A percentile compares a stretch with the other conserved stretches of the same genome.
These are phyloP conservation scores for Baeospora myosura DNA, from an alignment of 1,284 basidiomycete genomes.

Conservation along the genomic window DNA sequence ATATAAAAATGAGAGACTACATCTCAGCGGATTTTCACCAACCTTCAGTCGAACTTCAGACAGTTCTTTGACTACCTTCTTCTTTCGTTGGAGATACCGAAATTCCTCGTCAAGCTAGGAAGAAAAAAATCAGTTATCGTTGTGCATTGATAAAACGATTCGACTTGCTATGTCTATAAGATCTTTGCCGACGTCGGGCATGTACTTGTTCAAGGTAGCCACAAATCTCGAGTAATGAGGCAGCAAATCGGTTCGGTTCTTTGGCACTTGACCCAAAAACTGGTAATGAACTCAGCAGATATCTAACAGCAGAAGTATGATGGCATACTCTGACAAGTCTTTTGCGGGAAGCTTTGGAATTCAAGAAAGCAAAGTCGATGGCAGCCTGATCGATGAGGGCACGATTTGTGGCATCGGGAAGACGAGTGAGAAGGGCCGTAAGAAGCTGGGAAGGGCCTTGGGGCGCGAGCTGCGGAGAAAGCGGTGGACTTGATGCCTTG, in stretches of 20 bases:
- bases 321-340: slow-evolving; percentile 73
- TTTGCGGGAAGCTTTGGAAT: slow-evolving; percentile 92
- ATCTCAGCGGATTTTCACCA: slow-evolving; percentile 10
- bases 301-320: slow-evolving; percentile 1
- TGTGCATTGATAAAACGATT: slow-evolving; percentile 1
- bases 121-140: no score
- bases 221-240: slow-evolving; percentile 91
- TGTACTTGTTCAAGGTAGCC: slow-evolving; percentile 84
- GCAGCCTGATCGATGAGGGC: slow-evolving; percentile 89
- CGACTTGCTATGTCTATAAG: slow-evolving; percentile 68
- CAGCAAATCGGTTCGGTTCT: slow-evolving; percentile 84
- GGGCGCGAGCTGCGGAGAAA: slow-evolving; percentile 62
- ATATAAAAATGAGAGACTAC: neutral
- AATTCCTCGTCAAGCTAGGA: slow-evolving; percentile 91
- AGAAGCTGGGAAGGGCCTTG: slow-evolving; percentile 91
- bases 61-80: slow-evolving; percentile 85
- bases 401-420: slow-evolving; percentile 92
- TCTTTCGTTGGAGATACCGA: slow-evolving; percentile 91
- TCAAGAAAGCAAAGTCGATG: slow-evolving; percentile 92
- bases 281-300: neutral
- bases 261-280: slow-evolving; percentile 79
- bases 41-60: slow-evolving; percentile 82
- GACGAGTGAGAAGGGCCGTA: slow-evolving; percentile 83
- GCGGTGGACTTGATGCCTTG: slow-evolving; percentile 49
- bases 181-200: slow-evolving; percentile 88